These are phyloP conservation scores for Yamadazyma sp. DNA, from an alignment of 1,139 yeast species.

Conservation along the genomic window DNA sequence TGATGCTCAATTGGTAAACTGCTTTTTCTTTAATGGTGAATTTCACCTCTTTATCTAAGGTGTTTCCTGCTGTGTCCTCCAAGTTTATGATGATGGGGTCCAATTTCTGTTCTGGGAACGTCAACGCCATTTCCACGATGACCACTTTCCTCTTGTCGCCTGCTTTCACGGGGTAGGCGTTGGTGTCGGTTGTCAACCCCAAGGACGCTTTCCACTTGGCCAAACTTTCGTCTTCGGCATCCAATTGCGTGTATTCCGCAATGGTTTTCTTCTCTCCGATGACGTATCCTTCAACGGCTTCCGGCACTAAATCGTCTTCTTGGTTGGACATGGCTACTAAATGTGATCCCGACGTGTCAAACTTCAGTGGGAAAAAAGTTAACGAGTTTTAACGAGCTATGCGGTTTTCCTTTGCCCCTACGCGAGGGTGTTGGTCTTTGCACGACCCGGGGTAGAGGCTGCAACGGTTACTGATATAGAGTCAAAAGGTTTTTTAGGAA, in stretches of 20 bases:
- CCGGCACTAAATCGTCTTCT: constrained; percentile 65
- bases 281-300: constrained; percentile 65
- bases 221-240: constrained; percentile 87
- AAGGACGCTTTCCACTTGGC: constrained; percentile 92
- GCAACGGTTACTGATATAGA: too few species aligned
- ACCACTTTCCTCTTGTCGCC: constrained; percentile 80
- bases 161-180: constrained; percentile 64
- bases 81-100: constrained; percentile 63
- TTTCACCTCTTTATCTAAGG: constrained; percentile 53
- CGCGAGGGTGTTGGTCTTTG: too few species aligned
- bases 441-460: too few species aligned
- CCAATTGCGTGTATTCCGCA: constrained; percentile 79
- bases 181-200: constrained; percentile 59
- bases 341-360: too few species aligned
- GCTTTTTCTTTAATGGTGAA: constrained; percentile 79
- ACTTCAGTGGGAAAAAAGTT: not conserved
- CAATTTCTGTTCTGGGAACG: constrained; percentile 56
- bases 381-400: not conserved
- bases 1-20: constrained; percentile 68
- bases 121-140: constrained; percentile 70
- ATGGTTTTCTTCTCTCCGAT: constrained; percentile 85
- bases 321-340: constrained; percentile 12
- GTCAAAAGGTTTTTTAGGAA: too few species aligned
- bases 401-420: too few species aligned
- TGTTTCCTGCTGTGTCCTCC: constrained; percentile 54